Base-by-base conservation (phyloP, 306 rosid genomes). In the Lotus japonicus region DNA sequence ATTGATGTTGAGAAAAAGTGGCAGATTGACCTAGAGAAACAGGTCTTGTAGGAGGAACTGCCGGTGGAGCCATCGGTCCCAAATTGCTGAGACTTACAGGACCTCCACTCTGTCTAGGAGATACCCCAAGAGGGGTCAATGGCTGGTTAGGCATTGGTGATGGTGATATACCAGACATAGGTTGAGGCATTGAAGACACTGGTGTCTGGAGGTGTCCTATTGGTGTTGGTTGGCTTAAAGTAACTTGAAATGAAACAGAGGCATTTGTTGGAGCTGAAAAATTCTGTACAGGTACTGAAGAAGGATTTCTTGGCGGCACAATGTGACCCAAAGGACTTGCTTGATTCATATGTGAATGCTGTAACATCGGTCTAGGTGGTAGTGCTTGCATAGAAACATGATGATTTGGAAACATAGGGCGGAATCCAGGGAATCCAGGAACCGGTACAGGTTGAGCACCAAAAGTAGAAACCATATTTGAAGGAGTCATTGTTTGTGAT, bases 251-350 rank as follows among this genome's bases (percentile, higher is more conserved):
- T 10, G 88, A 73, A 77, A 35, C 68, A 76, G 88, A 68, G 77
- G 72, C 65, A 79, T 69, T 77, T 54, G 85, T 59, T 58, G 75
- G 80, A 66, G 75, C 81, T 7, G 77, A 70, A 42, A 84, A 52
- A 60, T 80, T 74, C 71, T 75, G 92, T 31, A 75, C 64, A 64
- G 77, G 58, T 19, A 69, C 3, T 55, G 63, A 28, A 64, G 86
- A 81, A 59, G 77, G 76, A 83, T 76, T 79, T 80, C 91, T 76
- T 5, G 76, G 81, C n/a, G 71, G 77, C n/a, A 89, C 84, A 75
- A 58, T 38, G 50, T 77, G 82, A 66, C 86, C 81, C 26, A 75
- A 44, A 28, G 77, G 76, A 61, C 36, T 45, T 52, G 79, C 44
- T 51, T 83, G 92, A 69, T 75, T 36, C 80, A 83, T 74, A 66